Evolutionary conservation across 1,284 basidiomycete genomes (phyloP).

Genomic region (Phylloporus sp.): DNA sequence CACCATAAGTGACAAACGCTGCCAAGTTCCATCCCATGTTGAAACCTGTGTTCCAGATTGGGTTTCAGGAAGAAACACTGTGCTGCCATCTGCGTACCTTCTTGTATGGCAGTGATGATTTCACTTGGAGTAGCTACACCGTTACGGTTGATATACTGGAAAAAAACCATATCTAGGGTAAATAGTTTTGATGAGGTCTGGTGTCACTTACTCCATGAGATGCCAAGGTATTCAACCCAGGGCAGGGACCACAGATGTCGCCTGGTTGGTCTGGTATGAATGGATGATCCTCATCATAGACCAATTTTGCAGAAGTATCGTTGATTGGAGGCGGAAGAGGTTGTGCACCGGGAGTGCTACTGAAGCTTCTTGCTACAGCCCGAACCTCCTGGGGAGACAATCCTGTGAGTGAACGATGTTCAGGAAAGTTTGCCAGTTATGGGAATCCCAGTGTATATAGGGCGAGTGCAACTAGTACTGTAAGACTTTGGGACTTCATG

Average conservation of each 20-base stretch:
- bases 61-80: not conserved
- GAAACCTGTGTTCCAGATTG: constrained; percentile 23
- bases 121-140: constrained; percentile 35
- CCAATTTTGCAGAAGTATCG: constrained; percentile 38
- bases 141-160: constrained; percentile 30
- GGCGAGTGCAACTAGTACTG: constrained; percentile 10
- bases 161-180: not conserved
- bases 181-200: not conserved
- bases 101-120: constrained; percentile 37
- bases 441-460: constrained; percentile 23
- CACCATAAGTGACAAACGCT: constrained; percentile 33
- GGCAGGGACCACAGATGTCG: constrained; percentile 53
- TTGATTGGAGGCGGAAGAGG: constrained; percentile 32
- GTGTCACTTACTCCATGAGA: constrained; percentile 47
- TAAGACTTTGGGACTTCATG: constrained; percentile 26
- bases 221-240: constrained; percentile 57
- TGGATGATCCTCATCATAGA: constrained; percentile 33
- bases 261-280: constrained; percentile 25
- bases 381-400: constrained; percentile 58
- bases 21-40: constrained; percentile 38
- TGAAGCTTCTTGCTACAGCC: constrained; percentile 50
- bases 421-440: constrained; percentile 25
- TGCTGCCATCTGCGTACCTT: constrained; percentile 16
- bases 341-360: constrained; percentile 33
- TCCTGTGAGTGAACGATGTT: constrained; percentile 32